Evolutionary conservation across 2,329 filamentous ascomycete species (phyloP).

Genomic region (Chrysoporthe austroafricana): DNA sequence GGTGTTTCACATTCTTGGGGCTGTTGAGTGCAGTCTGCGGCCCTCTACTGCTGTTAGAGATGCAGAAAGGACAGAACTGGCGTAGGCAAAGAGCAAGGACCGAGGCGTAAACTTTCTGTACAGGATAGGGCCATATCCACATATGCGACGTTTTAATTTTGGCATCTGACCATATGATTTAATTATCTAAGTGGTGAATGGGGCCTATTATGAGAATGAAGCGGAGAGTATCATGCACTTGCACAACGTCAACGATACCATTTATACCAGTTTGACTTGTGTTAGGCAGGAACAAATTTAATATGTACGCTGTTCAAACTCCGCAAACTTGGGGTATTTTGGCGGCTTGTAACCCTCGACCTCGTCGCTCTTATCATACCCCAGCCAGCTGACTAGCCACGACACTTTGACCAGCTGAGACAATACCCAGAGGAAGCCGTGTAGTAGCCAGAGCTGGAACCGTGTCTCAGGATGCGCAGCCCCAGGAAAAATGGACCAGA

Average conservation of each 20-base stretch:
- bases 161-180: not conserved
- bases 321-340: not conserved
- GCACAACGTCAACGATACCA: not conserved
- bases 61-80: conserved; percentile 3
- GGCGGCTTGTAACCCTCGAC: not conserved
- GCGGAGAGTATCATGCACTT: not conserved
- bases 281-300: not conserved
- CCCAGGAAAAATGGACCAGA: not conserved
- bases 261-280: not conserved
- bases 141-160: not conserved
- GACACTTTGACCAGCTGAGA: not conserved
- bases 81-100: not conserved
- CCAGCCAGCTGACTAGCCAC: not conserved
- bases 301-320: not conserved
- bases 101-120: not conserved
- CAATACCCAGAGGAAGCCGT: not conserved
- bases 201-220: no score
- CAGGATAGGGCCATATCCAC: not conserved
- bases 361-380: not conserved
- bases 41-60: conserved; percentile 14
- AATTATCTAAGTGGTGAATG: no score
- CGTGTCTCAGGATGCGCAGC: not conserved
- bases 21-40: conserved; percentile 28
- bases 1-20: conserved; percentile 34
- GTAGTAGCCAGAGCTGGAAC: not conserved